Evolutionary conservation across 2,329 filamentous ascomycete genomes (phyloP).

Genomic region (Botryotinia globosa): DNA sequence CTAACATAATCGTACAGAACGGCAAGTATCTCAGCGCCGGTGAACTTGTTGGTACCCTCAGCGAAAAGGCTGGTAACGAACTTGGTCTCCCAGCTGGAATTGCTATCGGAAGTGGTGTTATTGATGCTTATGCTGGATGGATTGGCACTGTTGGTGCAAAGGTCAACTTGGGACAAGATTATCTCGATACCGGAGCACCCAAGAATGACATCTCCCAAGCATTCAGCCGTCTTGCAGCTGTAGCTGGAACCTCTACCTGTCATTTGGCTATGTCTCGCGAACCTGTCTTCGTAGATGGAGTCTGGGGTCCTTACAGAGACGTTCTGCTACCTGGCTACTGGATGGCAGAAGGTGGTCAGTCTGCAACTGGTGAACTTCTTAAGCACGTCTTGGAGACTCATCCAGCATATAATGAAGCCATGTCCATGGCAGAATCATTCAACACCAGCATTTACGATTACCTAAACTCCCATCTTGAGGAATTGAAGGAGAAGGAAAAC

Average conservation of each 20-base stretch:
- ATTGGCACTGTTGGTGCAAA: slow-evolving; percentile 98
- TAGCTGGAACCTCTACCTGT: slow-evolving; percentile 95
- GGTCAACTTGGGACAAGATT: slow-evolving; percentile 68
- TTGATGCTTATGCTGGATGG: slow-evolving; percentile 98
- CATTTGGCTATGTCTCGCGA: slow-evolving; percentile 94
- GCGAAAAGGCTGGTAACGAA: slow-evolving; percentile 76
- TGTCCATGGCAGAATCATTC: slow-evolving; percentile 74
- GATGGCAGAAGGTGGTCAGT: slow-evolving; percentile 97
- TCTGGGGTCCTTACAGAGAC: slow-evolving; percentile 97
- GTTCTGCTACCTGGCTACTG: slow-evolving; percentile 88
- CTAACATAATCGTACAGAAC: slow-evolving; percentile 57
- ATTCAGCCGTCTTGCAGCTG: slow-evolving; percentile 87
- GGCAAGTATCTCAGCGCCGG: slow-evolving; percentile 88
- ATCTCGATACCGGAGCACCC: slow-evolving; percentile 63
- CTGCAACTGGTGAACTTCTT: slow-evolving; percentile 89
- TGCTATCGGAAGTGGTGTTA: slow-evolving; percentile 92
- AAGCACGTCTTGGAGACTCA: slow-evolving; percentile 95
- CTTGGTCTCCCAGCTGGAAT: slow-evolving; percentile 84
- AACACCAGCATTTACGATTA: slow-evolving; percentile 93
- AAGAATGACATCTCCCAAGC: slow-evolving; percentile 89
- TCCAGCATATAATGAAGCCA: slow-evolving; percentile 78
- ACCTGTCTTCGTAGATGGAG: slow-evolving; percentile 88
- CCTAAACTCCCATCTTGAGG: slow-evolving; percentile 80
- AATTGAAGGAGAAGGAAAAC: slow-evolving; percentile 64
- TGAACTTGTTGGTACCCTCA: slow-evolving; percentile 82